Conservation (phyloP, 1,284 basidiomycete species). For the Exsudoporus floridanus region DNA sequence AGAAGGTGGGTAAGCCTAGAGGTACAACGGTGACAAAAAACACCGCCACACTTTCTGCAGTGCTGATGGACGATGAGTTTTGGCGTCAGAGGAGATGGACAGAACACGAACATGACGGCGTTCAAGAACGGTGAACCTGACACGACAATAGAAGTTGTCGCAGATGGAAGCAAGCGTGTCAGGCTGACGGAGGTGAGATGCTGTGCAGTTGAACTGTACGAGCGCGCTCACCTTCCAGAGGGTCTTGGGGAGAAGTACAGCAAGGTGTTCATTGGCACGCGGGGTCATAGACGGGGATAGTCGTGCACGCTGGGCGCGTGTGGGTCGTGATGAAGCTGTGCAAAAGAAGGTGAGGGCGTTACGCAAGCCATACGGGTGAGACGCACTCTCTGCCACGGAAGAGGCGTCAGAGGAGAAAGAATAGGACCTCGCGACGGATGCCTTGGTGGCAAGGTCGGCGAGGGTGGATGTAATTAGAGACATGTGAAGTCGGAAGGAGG, state of each 20-base stretch:
- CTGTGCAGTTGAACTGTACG: background rate
- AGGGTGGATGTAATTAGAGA: constrained; percentile 29
- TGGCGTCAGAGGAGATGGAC: constrained; percentile 9
- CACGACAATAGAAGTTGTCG: constrained; percentile 69
- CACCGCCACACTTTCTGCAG: constrained; percentile 76
- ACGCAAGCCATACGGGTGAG: background rate
- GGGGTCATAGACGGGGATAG: constrained; percentile 16
- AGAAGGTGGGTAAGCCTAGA: constrained; percentile 57
- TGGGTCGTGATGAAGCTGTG: constrained; percentile 26
- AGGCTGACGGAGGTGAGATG: constrained; percentile 41
- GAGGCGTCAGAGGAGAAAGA: constrained; percentile 16
- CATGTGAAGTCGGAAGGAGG: constrained; percentile 21
- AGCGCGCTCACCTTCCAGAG: constrained; percentile 65
- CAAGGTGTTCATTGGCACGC: constrained; percentile 69
- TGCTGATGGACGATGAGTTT: constrained; percentile 46
- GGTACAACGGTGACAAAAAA: constrained; percentile 66
- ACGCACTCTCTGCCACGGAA: constrained; percentile 22
- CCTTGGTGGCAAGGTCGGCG: constrained; percentile 28
- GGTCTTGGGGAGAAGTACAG: constrained; percentile 62
- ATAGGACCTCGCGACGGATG: constrained; percentile 12
- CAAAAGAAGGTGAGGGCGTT: background rate
- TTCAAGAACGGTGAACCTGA: constrained; percentile 62
- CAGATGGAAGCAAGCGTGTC: constrained; percentile 60
- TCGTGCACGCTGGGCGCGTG: constrained; percentile 16
- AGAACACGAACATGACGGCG: constrained; percentile 62